A percentile compares a stretch with the other conserved stretches of the same genome.
Evolutionary conservation across 495 filamentous ascomycete species (phyloP).

Genomic region (Copromyces sp.): DNA sequence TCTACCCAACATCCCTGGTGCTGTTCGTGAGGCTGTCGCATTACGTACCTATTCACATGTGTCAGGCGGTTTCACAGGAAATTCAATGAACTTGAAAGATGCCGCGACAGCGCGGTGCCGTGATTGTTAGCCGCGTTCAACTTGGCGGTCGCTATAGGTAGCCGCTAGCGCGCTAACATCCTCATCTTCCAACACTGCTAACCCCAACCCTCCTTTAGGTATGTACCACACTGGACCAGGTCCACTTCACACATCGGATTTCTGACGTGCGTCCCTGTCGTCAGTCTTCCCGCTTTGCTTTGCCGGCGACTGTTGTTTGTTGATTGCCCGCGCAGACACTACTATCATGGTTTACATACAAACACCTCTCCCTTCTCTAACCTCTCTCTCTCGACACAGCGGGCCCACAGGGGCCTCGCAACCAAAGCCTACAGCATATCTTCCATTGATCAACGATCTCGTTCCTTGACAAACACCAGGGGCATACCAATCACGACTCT

Average conservation of each 20-base stretch:
- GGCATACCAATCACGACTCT: background rate
- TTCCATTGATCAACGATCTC: background rate
- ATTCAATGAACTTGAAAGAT: background rate
- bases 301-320: background rate
- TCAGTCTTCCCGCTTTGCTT: background rate
- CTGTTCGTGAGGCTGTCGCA: background rate
- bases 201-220: background rate
- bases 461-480: background rate
- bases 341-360: background rate
- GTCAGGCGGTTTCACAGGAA: background rate
- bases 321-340: background rate
- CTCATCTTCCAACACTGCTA: background rate
- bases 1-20: background rate
- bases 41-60: background rate
- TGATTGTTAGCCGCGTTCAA: background rate
- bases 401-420: background rate
- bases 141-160: background rate
- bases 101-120: background rate
- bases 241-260: background rate
- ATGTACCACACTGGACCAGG: background rate
- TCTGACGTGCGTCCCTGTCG: background rate
- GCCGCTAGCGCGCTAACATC: background rate
- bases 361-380: background rate
- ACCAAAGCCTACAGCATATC: background rate
- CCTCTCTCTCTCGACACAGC: background rate